Conservation (phyloP, 2,329 filamentous ascomycete genomes). For the Parafenestella ontariensis region DNA sequence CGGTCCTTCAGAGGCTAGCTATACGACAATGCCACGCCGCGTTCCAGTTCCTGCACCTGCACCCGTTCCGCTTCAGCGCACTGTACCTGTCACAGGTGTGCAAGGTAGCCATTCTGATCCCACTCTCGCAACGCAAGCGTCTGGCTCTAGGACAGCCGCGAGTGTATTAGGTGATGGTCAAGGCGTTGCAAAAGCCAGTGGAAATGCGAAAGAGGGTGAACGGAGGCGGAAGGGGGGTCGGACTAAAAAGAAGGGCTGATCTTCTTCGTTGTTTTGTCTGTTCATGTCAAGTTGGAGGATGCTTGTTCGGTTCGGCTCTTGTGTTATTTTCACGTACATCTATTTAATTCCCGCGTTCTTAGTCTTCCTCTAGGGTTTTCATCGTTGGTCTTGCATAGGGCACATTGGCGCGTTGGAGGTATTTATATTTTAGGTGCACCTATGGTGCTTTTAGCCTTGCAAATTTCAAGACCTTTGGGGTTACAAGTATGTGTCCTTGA, state of each 20-base stretch:
- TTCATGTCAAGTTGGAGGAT: slow-evolving; percentile 8
- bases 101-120: slow-evolving; percentile 34
- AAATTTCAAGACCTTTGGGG: not conserved
- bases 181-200: slow-evolving; percentile 22
- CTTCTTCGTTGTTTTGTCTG: not conserved
- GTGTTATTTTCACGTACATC: slow-evolving; percentile 5
- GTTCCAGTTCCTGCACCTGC: slow-evolving; percentile 39
- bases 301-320: slow-evolving; percentile 1
- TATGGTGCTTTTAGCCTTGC: not conserved
- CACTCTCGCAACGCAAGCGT: slow-evolving; percentile 14
- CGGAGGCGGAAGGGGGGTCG: slow-evolving; percentile 33
- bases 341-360: slow-evolving; percentile 10
- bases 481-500: not conserved
- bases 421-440: not conserved
- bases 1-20: slow-evolving; percentile 29
- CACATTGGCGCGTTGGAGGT: not conserved
- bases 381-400: not conserved
- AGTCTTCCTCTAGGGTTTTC: slow-evolving; percentile 1
- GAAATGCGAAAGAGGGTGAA: slow-evolving; percentile 33
- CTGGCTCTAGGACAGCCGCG: slow-evolving; percentile 13
- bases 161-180: not conserved
- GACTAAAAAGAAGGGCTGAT: slow-evolving; percentile 29
- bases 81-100: slow-evolving; percentile 14
- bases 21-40: slow-evolving; percentile 43
- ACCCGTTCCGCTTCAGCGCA: slow-evolving; percentile 16